Evolutionary conservation across 2,329 filamentous ascomycete genomes (phyloP), one percentile per base, ranked within the genome.

Genomic region (Pleurostoma richardsiae): DNA sequence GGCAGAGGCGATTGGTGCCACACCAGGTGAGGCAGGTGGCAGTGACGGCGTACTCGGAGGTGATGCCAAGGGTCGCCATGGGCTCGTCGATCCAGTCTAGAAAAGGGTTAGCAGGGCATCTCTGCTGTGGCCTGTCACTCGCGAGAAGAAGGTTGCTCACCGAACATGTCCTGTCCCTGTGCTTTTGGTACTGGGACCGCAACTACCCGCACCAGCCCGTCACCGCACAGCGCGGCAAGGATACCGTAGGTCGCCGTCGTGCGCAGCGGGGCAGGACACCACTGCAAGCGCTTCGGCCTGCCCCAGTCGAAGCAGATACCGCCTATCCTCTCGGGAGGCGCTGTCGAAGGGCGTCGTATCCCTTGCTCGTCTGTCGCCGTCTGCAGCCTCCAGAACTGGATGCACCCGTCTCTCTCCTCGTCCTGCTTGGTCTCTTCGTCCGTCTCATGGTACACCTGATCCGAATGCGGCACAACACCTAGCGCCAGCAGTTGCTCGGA

Each of bases 1-100:
- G 63, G 0, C 69, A 75, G 38, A 83, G 61, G 27, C 77, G 73
- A 55, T 82, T 82, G 52, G 70, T 68, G 49, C 72, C 74, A 31
- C 73, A 61, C 79, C 79, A 83, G 8, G 76, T 68, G 44, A 82
- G 68, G 49, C 72, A 70, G 11, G 76, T 80, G 29, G 74, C 73
- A 29, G 69, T 65, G 39, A 79, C 62, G 40, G 65, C 64, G 46
- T 72, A 65, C 57, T 82, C 77, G 10, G 69, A 62, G 0, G 62
- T 59, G 4, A 79, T 62, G 19, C 61, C 64, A 10, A 82, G 64
- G 0, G 64, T 65, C 3, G 71, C 70, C 40, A 77, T 58, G 1
- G 75, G 67, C 2, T 65, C 54, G 8, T 73, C 57, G 3, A 79
- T 58, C 52, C 68, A 68, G 47, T 74, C 77, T 80, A 46, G 2